Percentiles rank a stretch among this genome's conserved stretches.
Conservation (phyloP, 805 yeast genomes). For the Zygosaccharomyces pseudorouxii region DNA sequence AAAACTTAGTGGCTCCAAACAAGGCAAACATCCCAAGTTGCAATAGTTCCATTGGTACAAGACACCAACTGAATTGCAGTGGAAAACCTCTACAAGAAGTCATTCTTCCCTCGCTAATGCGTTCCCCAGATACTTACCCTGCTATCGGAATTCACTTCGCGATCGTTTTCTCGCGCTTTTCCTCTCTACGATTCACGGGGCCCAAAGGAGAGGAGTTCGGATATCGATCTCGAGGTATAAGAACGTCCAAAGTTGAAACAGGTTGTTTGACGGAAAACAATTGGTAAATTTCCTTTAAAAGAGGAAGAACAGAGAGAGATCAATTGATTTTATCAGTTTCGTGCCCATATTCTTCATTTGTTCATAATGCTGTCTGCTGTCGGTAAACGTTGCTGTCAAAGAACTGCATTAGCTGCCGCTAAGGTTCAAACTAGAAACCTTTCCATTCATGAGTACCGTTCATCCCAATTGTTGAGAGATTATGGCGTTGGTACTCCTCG, state of each 20-base stretch:
- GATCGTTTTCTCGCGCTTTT: background rate
- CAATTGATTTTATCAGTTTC: background rate
- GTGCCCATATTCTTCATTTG: background rate
- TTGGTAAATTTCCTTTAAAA: background rate
- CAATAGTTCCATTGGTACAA: too few species aligned
- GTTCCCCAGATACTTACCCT: background rate
- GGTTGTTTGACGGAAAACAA: background rate
- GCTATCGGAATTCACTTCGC: constrained; percentile 3
- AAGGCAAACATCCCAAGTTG: too few species aligned
- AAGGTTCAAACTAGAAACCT: constrained; percentile 51
- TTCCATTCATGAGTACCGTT: constrained; percentile 93
- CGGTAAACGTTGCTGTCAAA: constrained; percentile 11
- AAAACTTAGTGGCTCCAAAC: too few species aligned
- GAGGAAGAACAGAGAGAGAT: background rate
- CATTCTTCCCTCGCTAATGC: background rate
- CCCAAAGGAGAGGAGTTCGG: constrained; percentile 5
- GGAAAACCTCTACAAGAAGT: too few species aligned
- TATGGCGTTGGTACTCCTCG: constrained; percentile 89
- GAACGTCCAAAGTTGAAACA: background rate
- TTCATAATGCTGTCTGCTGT: constrained; percentile 12
- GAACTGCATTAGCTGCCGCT: constrained; percentile 2
- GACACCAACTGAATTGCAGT: too few species aligned
- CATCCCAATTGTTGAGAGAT: constrained; percentile 75
- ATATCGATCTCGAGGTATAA: constrained; percentile 4
- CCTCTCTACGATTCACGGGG: constrained; percentile 4